These are phyloP conservation scores for Sphagnum tenellum DNA, from an alignment of 225 moss, liverwort and hornwort species.

Conservation along the genomic window DNA sequence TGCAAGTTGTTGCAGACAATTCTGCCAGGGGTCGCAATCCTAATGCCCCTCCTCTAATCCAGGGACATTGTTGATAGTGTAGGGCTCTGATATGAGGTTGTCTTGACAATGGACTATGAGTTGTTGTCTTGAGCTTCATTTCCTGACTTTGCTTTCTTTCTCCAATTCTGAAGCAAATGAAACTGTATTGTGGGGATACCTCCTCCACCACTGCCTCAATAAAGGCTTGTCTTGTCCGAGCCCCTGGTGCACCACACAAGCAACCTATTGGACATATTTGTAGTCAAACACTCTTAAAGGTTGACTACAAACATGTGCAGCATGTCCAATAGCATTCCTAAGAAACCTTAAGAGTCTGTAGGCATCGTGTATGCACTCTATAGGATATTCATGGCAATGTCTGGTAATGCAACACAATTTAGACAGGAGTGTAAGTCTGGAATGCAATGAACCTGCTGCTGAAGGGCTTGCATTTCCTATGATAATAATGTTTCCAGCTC, in stretches of 20 bases:
- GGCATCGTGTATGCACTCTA: too few species aligned
- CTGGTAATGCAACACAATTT: not conserved
- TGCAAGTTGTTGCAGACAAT: not conserved
- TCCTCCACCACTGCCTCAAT: constrained; percentile 20
- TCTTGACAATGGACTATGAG: too few species aligned
- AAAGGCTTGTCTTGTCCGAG: constrained; percentile 13
- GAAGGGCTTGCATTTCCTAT: constrained; percentile 24
- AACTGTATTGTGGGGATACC: too few species aligned
- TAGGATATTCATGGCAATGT: not conserved
- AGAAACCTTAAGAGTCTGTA: too few species aligned
- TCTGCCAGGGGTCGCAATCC: constrained; percentile 8
- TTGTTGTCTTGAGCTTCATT: too few species aligned
- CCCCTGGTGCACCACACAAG: too few species aligned
- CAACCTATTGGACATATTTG: not conserved
- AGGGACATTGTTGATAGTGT: constrained; percentile 3
- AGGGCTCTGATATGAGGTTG: constrained; percentile 2
- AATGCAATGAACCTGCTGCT: constrained; percentile 31
- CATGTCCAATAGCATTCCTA: not conserved
- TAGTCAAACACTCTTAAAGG: not conserved
- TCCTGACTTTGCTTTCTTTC: too few species aligned
- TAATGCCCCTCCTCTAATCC: constrained; percentile 18
- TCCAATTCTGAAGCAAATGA: too few species aligned
- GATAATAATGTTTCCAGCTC: constrained; percentile 30
- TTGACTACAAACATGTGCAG: too few species aligned
- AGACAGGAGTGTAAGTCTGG: not conserved